phyloP scores from a whole-genome alignment of 1,139 yeast species.

The Yamadazyma conglobata region DNA sequence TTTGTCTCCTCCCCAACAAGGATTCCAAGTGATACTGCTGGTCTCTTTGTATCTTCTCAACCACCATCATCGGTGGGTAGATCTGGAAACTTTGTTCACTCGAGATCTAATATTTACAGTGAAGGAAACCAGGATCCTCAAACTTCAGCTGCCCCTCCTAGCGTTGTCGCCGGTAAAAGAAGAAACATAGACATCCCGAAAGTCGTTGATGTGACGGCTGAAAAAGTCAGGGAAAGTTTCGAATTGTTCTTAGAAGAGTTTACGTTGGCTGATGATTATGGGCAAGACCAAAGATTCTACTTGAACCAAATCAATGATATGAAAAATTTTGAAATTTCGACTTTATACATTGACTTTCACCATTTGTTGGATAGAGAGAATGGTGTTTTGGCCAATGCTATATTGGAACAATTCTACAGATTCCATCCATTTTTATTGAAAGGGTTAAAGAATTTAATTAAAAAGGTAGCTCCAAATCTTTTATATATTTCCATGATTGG shows the following conservation, averaged over 20 bases:
- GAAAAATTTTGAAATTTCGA: slow-evolving; percentile 70
- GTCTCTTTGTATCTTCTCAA: slow-evolving; percentile 40
- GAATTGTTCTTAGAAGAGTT: slow-evolving; percentile 78
- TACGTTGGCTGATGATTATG: slow-evolving; percentile 22
- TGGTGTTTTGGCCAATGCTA: slow-evolving; percentile 87
- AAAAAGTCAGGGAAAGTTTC: slow-evolving; percentile 87
- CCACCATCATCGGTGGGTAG: slow-evolving; percentile 45
- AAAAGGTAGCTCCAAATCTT: slow-evolving; percentile 72
- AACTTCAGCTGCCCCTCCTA: slow-evolving; percentile 15
- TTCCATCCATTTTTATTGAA: slow-evolving; percentile 79
- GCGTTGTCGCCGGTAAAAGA: slow-evolving; percentile 37
- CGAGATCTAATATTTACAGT: slow-evolving; percentile 17
- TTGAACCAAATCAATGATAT: slow-evolving; percentile 79
- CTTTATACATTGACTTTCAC: slow-evolving; percentile 81
- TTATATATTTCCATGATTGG: slow-evolving; percentile 47
- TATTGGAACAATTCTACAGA: slow-evolving; percentile 87
- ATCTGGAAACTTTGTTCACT: slow-evolving; percentile 29
- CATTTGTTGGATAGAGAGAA: slow-evolving; percentile 75
- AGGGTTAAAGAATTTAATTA: slow-evolving; percentile 72
- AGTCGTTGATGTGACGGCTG: slow-evolving; percentile 89
- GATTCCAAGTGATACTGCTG: slow-evolving; percentile 46
- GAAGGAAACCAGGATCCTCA: slow-evolving; percentile 18
- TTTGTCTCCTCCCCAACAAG: slow-evolving; percentile 47
- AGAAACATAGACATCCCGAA: slow-evolving; percentile 71
- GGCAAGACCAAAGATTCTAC: slow-evolving; percentile 56